These are phyloP conservation scores for Geranium brycei DNA, from an alignment of 345 rosid genomes.

Conservation along the genomic window DNA sequence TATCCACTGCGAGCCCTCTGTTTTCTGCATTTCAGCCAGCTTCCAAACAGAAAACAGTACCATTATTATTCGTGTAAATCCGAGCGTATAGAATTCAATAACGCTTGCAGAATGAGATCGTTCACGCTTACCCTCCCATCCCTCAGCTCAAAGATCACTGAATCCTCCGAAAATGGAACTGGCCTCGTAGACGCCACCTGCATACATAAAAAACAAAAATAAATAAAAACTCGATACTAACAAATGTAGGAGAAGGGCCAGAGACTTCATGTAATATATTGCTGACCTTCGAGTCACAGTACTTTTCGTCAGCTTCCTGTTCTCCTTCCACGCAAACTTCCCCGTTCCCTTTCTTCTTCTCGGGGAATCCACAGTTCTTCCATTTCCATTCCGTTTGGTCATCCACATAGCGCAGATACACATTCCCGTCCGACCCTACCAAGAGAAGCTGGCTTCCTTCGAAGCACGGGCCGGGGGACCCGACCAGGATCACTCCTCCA, in stretches of 20 bases:
- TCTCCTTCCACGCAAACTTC: slow-evolving; percentile 25
- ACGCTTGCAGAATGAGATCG: too few relatives aligned
- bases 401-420: slow-evolving; percentile 44
- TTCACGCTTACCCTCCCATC: slow-evolving; percentile 53
- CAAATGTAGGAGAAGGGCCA: too few relatives aligned
- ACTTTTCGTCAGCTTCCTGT: slow-evolving; percentile 16
- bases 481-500: slow-evolving; percentile 34
- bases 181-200: slow-evolving; percentile 60
- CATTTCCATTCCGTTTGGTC: slow-evolving; percentile 39
- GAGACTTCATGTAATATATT: slow-evolving; percentile 1
- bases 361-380: slow-evolving; percentile 42
- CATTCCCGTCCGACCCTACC: slow-evolving; percentile 50
- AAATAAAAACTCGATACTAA: too few relatives aligned
- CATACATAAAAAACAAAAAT: slow-evolving; percentile 1
- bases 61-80: too few relatives aligned
- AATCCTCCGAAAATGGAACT: slow-evolving; percentile 43
- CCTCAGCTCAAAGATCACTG: slow-evolving; percentile 44
- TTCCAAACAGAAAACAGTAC: slow-evolving; percentile 10
- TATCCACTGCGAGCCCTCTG: slow-evolving; percentile 33
- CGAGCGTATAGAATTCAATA: too few relatives aligned
- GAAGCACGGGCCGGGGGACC: slow-evolving; percentile 55
- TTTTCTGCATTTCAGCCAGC: slow-evolving; percentile 42
- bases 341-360: slow-evolving; percentile 4
- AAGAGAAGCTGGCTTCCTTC: slow-evolving; percentile 35
- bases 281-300: slow-evolving; percentile 32